Evolutionary conservation across 768 basidiomycete genomes (phyloP).

Genomic region (Phlebiopsis flavidoalba): DNA sequence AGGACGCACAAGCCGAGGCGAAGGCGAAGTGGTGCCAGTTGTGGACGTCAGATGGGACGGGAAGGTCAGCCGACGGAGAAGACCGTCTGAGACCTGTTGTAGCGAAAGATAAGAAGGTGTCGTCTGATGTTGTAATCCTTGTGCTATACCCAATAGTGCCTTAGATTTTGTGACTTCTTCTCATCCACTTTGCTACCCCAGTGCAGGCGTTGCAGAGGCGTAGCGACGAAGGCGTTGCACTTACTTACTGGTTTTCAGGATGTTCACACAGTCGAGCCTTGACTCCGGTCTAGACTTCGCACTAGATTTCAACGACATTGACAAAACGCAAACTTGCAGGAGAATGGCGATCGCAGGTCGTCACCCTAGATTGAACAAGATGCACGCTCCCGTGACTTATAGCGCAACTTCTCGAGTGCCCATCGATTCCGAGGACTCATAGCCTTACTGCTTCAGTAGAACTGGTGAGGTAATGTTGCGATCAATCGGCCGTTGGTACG

Average conservation of each 20-base stretch:
- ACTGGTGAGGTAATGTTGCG: background rate
- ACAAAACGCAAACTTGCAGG: too few relatives aligned
- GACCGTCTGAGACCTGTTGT: background rate
- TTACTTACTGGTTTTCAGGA: background rate
- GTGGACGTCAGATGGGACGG: slow-evolving; percentile 47
- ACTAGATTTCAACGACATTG: too few relatives aligned
- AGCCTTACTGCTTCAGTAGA: background rate
- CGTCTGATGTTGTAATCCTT: background rate
- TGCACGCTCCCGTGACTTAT: too few relatives aligned
- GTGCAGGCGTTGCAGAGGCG: too few relatives aligned
- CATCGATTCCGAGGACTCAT: background rate
- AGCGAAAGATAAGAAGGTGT: background rate
- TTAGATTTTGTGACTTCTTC: background rate
- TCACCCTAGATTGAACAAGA: too few relatives aligned
- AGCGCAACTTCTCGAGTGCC: too few relatives aligned
- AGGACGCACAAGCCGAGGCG: slow-evolving; percentile 25
- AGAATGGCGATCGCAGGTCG: too few relatives aligned
- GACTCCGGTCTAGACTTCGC: too few relatives aligned
- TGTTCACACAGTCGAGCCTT: background rate
- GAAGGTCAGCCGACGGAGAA: slow-evolving; percentile 12
- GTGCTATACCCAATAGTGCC: slow-evolving; percentile 2
- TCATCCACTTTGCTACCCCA: background rate
- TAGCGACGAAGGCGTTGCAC: background rate
- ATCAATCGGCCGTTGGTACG: background rate
- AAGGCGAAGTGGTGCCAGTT: slow-evolving; percentile 46